Conservation (phyloP, 2,329 filamentous ascomycete species). For the Arthrobotrys sphaeroides region DNA sequence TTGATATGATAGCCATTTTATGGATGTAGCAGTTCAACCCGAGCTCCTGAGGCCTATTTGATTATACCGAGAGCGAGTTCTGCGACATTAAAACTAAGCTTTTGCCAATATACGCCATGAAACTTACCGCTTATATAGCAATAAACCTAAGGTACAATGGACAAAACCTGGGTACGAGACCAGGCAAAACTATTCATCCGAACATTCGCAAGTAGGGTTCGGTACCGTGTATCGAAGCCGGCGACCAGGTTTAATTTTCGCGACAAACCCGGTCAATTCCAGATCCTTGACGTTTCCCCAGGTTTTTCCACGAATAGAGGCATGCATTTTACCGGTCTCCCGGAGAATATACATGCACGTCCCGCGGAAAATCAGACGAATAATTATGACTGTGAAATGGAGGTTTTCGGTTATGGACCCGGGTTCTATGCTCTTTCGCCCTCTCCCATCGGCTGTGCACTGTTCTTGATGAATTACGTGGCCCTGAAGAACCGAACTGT, state of each 20-base stretch:
- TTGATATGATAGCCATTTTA: slow-evolving; percentile 21
- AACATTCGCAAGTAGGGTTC: not conserved
- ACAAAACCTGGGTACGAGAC: not conserved
- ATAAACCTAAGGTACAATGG: not conserved
- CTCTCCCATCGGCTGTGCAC: no score
- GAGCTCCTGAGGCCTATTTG: not conserved
- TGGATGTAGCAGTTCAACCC: not conserved
- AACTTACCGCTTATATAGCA: not conserved
- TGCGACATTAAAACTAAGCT: slow-evolving; percentile 5
- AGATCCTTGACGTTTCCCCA: not conserved
- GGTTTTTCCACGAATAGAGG: slow-evolving; percentile 43
- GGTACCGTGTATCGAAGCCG: slow-evolving; percentile 3
- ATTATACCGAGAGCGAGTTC: not conserved
- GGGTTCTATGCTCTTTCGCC: no score
- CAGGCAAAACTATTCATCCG: no score
- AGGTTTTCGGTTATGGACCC: no score
- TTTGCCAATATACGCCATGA: slow-evolving; percentile 25
- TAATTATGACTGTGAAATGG: no score
- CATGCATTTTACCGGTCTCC: not conserved
- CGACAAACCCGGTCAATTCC: slow-evolving; percentile 5
- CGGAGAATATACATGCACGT: slow-evolving; percentile 29
- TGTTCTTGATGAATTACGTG: no score
- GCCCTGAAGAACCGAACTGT: no score
- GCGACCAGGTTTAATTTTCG: slow-evolving; percentile 3
- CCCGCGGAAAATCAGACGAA: not conserved